phyloP scores from a whole-genome alignment of 371 early-diverging fungal genomes.

The Mortierella sp. region DNA sequence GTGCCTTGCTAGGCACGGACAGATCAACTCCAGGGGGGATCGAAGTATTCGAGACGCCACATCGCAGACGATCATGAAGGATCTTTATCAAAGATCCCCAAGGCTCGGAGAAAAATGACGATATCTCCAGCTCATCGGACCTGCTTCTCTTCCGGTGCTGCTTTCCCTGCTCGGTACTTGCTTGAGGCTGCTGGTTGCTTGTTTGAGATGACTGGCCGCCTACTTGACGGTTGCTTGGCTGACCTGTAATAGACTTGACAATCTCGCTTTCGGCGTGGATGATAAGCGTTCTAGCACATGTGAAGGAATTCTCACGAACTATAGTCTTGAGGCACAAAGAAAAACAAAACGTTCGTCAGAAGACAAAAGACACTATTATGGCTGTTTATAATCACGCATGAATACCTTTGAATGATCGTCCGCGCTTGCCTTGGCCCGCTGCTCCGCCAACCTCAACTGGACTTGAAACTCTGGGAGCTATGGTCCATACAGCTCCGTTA shows the following conservation, averaged over 20 bases:
- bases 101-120: conserved; percentile 7
- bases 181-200: conserved; percentile 2
- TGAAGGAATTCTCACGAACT: conserved; percentile 8
- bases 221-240: conserved; percentile 2
- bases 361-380: neutral
- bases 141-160: conserved; percentile 4
- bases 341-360: neutral
- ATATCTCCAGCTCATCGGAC: conserved; percentile 5
- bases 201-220: neutral
- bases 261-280: conserved; percentile 8
- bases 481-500: neutral
- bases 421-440: conserved; percentile 4
- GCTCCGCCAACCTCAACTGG: neutral
- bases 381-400: neutral
- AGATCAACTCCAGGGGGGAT: conserved; percentile 3
- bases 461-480: neutral
- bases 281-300: conserved; percentile 10
- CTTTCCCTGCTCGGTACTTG: conserved; percentile 2
- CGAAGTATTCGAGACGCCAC: conserved; percentile 8
- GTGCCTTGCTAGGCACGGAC: conserved; percentile 13
- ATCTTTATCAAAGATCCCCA: conserved; percentile 15
- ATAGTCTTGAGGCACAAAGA: neutral
- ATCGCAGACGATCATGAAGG: conserved; percentile 2
- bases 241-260: conserved; percentile 4
- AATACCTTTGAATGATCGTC: conserved; percentile 7